Percentiles rank a stretch among this genome's conserved stretches.
These are phyloP conservation scores for Dryadomyces quercus-mongolicae DNA, from an alignment of 2,329 filamentous ascomycete genomes.

Conservation along the genomic window DNA sequence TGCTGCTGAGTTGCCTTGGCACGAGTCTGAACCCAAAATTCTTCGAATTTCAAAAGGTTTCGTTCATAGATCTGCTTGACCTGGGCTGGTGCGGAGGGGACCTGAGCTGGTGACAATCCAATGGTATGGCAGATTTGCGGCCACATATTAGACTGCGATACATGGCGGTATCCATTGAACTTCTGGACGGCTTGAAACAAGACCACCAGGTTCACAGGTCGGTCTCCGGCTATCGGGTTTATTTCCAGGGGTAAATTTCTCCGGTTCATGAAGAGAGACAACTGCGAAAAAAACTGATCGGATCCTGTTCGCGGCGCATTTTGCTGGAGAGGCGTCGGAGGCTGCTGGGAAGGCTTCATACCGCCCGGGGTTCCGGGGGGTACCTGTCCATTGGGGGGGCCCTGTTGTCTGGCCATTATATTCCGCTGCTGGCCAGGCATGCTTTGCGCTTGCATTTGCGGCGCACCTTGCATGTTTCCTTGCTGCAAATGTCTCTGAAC, in stretches of 20 bases:
- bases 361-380: constrained; percentile 23
- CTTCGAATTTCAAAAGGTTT: constrained; percentile 68
- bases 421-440: constrained; percentile 9
- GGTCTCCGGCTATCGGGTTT: constrained; percentile 61
- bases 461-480: constrained; percentile 29
- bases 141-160: constrained; percentile 64
- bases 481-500: constrained; percentile 66
- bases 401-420: constrained; percentile 39
- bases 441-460: constrained; percentile 18
- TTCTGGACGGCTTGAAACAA: constrained; percentile 71
- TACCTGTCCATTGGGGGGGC: constrained; percentile 44
- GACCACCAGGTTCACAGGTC: constrained; percentile 60
- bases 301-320: constrained; percentile 32
- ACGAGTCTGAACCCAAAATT: constrained; percentile 46
- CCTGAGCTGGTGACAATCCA: constrained; percentile 48
- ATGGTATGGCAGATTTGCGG: constrained; percentile 54
- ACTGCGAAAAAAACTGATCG: constrained; percentile 63
- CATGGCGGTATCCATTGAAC: constrained; percentile 62
- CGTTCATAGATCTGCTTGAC: constrained; percentile 63
- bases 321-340: constrained; percentile 19
- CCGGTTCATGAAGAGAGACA: constrained; percentile 66
- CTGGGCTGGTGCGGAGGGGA: constrained; percentile 55
- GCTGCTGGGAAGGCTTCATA: constrained; percentile 21
- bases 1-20: constrained; percentile 35
- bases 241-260: constrained; percentile 63